Evolutionary conservation across 75 land plant species (phyloP), one percentile per base, ranked within the genome.

Genomic region (Pinus albicaulis): DNA sequence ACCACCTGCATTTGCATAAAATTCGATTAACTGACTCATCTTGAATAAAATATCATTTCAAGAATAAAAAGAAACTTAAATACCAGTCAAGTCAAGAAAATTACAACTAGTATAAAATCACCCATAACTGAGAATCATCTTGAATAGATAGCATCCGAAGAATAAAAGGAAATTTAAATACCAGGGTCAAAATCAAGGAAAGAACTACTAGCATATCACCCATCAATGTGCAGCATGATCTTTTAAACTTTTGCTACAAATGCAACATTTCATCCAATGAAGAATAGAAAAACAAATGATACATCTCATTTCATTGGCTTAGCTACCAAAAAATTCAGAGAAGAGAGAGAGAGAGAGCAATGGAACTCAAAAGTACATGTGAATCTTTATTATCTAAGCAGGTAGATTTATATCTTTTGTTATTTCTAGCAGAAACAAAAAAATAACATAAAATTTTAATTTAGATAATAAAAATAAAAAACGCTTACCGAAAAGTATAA

Each of bases 1-100:
- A 96, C 83, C 48, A 96, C 97, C 99, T 96, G 83, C 72, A 76
- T 63, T 36, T 25, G 10, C 8, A 78, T 52, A 72, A 16, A 23
- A 44, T 36, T 19, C 26, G 13, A 25, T 19, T 19, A 70, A 17
- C 72, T 11, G 19, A 70, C 7, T n/a, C 63, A n/a, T 61, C 11
- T 61, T 24, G 8, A 24, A 61, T n/a, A 69, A 61, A 3, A 61
- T 17, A 48, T 20, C 63, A 61, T 24, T n/a, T 13, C 3, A 61
- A 61, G 13, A n/a, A 52, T 24, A 7, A 52, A 12, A 31, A 73
- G 14, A 73, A 55, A 56, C 23, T 44, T 72, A 72, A 55, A 68
- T 8, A 34, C 11, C 1, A n/a, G n/a, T 68, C 20, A 20, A n/a
- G 41, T n/a, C 24, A n/a, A 3, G 71, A 41, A 34, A 64, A 25